Evolutionary conservation across 2,329 filamentous ascomycete species (phyloP), one percentile per base, ranked within the genome.

Genomic region (Huntiella bhutanensis): DNA sequence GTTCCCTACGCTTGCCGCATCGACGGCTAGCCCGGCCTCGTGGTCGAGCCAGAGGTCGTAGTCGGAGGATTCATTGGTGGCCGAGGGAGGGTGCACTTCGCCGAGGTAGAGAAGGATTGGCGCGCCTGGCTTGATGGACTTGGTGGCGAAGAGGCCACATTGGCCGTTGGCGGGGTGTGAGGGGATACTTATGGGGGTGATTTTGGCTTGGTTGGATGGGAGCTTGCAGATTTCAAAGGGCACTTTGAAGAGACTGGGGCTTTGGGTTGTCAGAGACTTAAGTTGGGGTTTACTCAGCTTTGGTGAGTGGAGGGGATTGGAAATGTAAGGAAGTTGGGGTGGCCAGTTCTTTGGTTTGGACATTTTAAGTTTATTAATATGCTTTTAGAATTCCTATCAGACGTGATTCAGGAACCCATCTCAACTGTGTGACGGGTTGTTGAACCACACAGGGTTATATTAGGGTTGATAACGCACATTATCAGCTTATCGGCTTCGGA

Each of bases 31-130:
- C 12, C 67, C 69, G 0, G 59, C 64, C 15, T 69, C 73, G 15
- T 67, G 63, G 58, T 76, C 73, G 15, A 80, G 61, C 66, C 73
- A 77, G 19, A 81, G 61, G 55, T 80, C 77, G 55, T 80, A 80
- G 59, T 80, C 71, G 5, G 69, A 73, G 4, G 59, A 60, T 28
- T 56, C 54, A 7, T 47, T 45, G 6, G 48, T 43, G 2, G 49
- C 52, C 15, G 54, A 53, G 2, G 58, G 54, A 12, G 62, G 60
- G 58, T 80, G 76, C 41, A 76, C 62, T 12, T 70, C 60, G 4
- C 77, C 77, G 3, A 78, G 61, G 55, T 80, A 81, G 13, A 70
- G 68, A n/a, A 80, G 53, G 43, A 80, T 66, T 38, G 79, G 68
- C 1, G 64, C 60, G 1, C 71, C 73, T 0, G 75, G 67, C 10